phyloP scores from a whole-genome alignment of 75 land plant species.

The Sequoiadendron giganteum region DNA sequence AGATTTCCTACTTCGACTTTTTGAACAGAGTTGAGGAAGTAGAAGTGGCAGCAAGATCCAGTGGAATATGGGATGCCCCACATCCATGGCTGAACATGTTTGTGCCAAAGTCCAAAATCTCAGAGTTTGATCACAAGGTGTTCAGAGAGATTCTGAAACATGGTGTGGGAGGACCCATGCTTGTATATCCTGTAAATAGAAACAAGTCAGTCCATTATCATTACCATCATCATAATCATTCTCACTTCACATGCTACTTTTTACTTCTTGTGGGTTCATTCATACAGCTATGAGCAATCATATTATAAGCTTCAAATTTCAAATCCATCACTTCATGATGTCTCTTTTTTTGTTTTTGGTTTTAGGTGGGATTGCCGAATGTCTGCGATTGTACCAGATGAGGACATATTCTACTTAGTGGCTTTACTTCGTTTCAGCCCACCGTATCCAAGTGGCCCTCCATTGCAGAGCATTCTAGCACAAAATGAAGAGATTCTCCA shows the following conservation, averaged over 20 bases:
- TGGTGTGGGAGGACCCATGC: conserved; percentile 38
- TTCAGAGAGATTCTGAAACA: conserved; percentile 30
- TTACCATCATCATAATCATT: neutral
- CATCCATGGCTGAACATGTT: conserved; percentile 57
- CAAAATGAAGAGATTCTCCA: conserved; percentile 30
- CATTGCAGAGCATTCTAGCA: conserved; percentile 12
- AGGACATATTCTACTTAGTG: conserved; percentile 35
- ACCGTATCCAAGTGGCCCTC: conserved; percentile 7
- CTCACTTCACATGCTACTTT: neutral
- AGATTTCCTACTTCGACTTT: conserved; percentile 44
- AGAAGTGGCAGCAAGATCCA: conserved; percentile 26
- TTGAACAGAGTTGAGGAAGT: conserved; percentile 45
- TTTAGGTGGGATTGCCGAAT: conserved; percentile 34
- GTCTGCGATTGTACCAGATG: conserved; percentile 31
- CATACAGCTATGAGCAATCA: conserved; percentile 20
- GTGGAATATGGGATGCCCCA: conserved; percentile 45
- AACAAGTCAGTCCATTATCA: conserved; percentile 36
- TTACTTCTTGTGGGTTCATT: neutral
- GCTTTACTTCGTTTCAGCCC: conserved; percentile 21
- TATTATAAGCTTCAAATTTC: neutral
- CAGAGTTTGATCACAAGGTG: conserved; percentile 34
- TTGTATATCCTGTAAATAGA: conserved; percentile 50
- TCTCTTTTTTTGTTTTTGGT: neutral
- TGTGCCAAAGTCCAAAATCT: conserved; percentile 41
- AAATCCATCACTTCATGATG: conserved; percentile 4